phyloP scores from a whole-genome alignment of 257 asterid genomes.

The Ilex aquifolium region DNA sequence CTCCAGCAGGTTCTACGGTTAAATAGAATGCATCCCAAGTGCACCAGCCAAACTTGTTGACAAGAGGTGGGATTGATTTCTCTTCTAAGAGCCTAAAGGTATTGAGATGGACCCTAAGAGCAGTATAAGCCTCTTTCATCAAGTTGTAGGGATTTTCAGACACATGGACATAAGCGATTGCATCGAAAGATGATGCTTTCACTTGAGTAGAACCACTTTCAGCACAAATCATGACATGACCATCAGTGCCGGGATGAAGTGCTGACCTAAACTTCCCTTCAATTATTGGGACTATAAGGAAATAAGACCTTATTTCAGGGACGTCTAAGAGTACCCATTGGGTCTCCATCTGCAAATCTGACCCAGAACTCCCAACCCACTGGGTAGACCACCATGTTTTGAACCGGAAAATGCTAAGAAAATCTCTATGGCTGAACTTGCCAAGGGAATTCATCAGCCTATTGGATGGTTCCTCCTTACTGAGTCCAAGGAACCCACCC shows the following conservation, averaged over 20 bases:
- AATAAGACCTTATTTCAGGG: conserved; percentile 50
- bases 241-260: conserved; percentile 55
- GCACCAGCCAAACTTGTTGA: conserved; percentile 36
- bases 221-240: conserved; percentile 42
- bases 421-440: conserved; percentile 45
- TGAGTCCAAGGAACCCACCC: conserved; percentile 67
- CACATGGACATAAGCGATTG: conserved; percentile 56
- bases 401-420: conserved; percentile 75
- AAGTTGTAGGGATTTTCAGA: conserved; percentile 59
- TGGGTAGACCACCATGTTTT: conserved; percentile 91
- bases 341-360: conserved; percentile 70
- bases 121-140: conserved; percentile 64
- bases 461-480: conserved; percentile 32
- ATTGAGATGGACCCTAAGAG: conserved; percentile 54
- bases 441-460: conserved; percentile 53
- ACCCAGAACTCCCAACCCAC: conserved; percentile 64
- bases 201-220: conserved; percentile 60
- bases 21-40: conserved; percentile 3
- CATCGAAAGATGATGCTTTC: conserved; percentile 28
- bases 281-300: conserved; percentile 46
- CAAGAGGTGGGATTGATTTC: conserved; percentile 51
- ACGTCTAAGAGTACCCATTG: conserved; percentile 66
- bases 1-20: conserved; percentile 1
- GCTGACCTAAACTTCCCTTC: conserved; percentile 64
- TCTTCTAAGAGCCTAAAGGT: conserved; percentile 65